These are phyloP conservation scores for Neopestalotiopsis clavispora DNA, from an alignment of 2,329 filamentous ascomycete genomes.

Conservation along the genomic window DNA sequence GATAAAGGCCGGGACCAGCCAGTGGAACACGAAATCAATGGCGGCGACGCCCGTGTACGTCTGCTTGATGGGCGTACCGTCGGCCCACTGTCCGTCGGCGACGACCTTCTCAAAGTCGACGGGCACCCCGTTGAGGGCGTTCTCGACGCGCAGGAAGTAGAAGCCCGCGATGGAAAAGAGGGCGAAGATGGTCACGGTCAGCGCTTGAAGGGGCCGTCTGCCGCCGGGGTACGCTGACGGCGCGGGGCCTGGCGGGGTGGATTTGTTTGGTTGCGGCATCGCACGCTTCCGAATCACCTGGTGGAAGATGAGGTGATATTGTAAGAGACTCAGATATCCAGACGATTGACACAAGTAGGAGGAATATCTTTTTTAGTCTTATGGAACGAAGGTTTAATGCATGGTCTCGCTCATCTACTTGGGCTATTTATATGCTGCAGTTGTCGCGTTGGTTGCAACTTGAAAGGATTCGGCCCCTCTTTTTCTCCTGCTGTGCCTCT, in stretches of 20 bases:
- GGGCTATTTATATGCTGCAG: too few relatives aligned
- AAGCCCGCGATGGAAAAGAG: background rate
- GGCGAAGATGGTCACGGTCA: background rate
- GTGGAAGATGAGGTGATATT: too few relatives aligned
- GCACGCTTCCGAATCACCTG: background rate
- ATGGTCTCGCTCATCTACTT: too few relatives aligned
- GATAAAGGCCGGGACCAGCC: slow-evolving; percentile 31
- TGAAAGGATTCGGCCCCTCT: too few relatives aligned
- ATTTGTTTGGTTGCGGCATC: background rate
- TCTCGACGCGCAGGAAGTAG: slow-evolving; percentile 7
- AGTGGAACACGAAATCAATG: slow-evolving; percentile 25
- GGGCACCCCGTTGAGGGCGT: background rate
- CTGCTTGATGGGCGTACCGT: slow-evolving; percentile 28
- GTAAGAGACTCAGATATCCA: too few relatives aligned
- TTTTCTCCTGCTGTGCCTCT: too few relatives aligned
- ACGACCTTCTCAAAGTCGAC: background rate
- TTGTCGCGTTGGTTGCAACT: too few relatives aligned
- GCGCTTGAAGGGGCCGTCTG: background rate
- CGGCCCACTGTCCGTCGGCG: background rate
- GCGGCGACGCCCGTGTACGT: slow-evolving; percentile 29
- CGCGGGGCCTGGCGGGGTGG: background rate
- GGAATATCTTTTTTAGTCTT: too few relatives aligned
- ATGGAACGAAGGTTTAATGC: too few relatives aligned
- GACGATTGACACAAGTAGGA: too few relatives aligned
- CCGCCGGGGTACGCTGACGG: background rate